Percentiles rank a stretch among this genome's conserved stretches.
These are phyloP conservation scores for Gossypium schwendimanii DNA, from an alignment of 441 rosid species.

Conservation along the genomic window DNA sequence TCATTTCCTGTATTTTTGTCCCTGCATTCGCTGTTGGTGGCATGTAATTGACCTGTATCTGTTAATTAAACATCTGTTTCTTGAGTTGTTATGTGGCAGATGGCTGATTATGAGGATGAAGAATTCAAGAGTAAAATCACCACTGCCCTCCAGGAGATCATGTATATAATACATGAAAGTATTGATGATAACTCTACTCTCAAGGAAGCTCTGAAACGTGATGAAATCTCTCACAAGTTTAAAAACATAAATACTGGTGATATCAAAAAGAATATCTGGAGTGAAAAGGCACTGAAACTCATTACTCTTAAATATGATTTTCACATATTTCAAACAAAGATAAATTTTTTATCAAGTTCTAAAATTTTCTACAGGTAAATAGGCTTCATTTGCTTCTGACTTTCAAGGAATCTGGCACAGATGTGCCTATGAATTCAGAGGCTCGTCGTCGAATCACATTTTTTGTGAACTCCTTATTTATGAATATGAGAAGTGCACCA, in stretches of 20 bases:
- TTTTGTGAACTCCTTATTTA: slow-evolving; percentile 92
- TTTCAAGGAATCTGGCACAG: slow-evolving; percentile 90
- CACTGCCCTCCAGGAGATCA: slow-evolving; percentile 77
- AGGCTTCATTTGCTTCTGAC: slow-evolving; percentile 77
- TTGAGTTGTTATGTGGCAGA: slow-evolving; percentile 33
- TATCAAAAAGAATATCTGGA: slow-evolving; percentile 32
- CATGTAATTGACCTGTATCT: no score
- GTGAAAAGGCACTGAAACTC: slow-evolving; percentile 58
- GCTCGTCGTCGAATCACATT: slow-evolving; percentile 98
- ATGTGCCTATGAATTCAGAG: slow-evolving; percentile 84
- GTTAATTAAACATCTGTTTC: background rate
- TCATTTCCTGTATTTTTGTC: background rate
- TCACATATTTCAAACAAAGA: slow-evolving; percentile 8
- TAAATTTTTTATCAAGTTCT: background rate
- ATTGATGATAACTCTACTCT: slow-evolving; percentile 44
- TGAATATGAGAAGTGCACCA: slow-evolving; percentile 88
- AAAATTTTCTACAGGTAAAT: slow-evolving; percentile 41
- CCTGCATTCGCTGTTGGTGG: background rate
- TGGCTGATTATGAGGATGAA: slow-evolving; percentile 28
- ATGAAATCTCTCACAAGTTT: slow-evolving; percentile 34
- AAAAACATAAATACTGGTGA: slow-evolving; percentile 47
- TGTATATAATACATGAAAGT: slow-evolving; percentile 75
- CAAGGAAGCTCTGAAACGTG: slow-evolving; percentile 33
- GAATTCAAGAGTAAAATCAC: slow-evolving; percentile 58
- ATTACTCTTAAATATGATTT: background rate